Base-by-base conservation (phyloP, 2,329 filamentous ascomycete species). In the Colletotrichum paranaense region DNA sequence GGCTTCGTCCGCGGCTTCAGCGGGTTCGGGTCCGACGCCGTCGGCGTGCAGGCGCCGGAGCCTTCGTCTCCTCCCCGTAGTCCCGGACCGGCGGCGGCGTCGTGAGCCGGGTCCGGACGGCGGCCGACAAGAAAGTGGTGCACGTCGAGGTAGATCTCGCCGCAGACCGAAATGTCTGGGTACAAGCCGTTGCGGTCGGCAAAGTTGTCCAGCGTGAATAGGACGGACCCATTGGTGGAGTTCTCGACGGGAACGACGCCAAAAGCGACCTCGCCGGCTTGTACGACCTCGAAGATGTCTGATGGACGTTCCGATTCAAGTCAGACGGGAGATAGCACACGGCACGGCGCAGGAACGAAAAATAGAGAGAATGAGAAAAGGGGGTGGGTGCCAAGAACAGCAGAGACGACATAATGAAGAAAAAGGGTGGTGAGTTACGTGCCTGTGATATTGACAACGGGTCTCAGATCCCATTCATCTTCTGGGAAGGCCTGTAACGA, bases 181-280 rank as follows among this genome's bases (percentile, higher is more conserved):
- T 93, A 94, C 56, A 84, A 83, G 55, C 82, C 83, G 52, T 90
- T 85, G 30, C 93, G 88, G 83, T 98, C 95, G 76, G 94, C 94
- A 73, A 99, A 91, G 76, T 96, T 90, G 83, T 98, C 95, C 28
- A 98, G 89, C 0, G 95, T 98, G 82, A 95, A 94, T 68, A 97
- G 91, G 62, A 99, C 97, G 67, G 93, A 92, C 79, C 97, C 97
- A 82, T 98, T 98, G 80, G 94, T 96, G 53, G 94, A 97, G 86
- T 99, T 99, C 81, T 98, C 96, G 83, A 98, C 95, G 7, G 97
- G 97, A 1, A 98, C 93, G 38, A 98, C 93, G 76, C 95, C 97
- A 69, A 92, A 92, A 65, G 88, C 83, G 0, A 90, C 90, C 57
- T 85, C 80, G 71, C 90, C 88, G 49, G 87, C 86, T 79, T 97